These are phyloP conservation scores for Apophysomyces ossiformis DNA, from an alignment of 371 early-diverging fungal genomes.

Conservation along the genomic window DNA sequence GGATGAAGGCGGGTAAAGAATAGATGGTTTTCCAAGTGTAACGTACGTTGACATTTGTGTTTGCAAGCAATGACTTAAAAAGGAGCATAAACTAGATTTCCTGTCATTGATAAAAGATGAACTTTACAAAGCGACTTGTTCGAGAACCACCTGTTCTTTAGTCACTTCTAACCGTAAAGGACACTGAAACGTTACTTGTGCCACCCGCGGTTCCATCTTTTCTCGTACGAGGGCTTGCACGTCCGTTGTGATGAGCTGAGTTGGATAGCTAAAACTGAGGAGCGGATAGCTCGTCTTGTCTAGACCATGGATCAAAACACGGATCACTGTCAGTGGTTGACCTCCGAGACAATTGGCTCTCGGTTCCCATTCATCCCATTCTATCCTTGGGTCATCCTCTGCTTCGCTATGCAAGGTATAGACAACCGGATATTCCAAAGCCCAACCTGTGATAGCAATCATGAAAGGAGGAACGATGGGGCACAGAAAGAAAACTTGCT, in stretches of 20 bases:
- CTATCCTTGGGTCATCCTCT: slow-evolving; percentile 23
- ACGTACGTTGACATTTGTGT: too few relatives aligned
- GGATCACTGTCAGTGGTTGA: slow-evolving; percentile 25
- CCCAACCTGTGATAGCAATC: slow-evolving; percentile 52
- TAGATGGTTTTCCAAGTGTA: too few relatives aligned
- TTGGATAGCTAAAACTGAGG: slow-evolving; percentile 42
- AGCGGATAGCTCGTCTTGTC: slow-evolving; percentile 15
- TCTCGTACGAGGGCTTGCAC: background rate
- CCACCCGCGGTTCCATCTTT: background rate
- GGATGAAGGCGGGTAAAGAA: too few relatives aligned
- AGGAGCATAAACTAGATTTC: too few relatives aligned
- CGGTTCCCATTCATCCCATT: slow-evolving; percentile 45
- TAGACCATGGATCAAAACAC: slow-evolving; percentile 22
- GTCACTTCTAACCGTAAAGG: background rate
- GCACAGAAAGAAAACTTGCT: slow-evolving; percentile 11
- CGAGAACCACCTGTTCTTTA: slow-evolving; percentile 13
- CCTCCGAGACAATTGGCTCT: slow-evolving; percentile 43
- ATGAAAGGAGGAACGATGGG: slow-evolving; percentile 41
- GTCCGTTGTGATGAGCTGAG: background rate
- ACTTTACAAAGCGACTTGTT: slow-evolving; percentile 19
- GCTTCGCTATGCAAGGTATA: slow-evolving; percentile 34
- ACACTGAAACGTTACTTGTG: background rate
- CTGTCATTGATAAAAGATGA: too few relatives aligned
- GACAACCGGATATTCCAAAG: slow-evolving; percentile 51
- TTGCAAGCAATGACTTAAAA: too few relatives aligned